phyloP scores from a whole-genome alignment of 2,329 filamentous ascomycete species.

The Stachybotrys chartarum region DNA sequence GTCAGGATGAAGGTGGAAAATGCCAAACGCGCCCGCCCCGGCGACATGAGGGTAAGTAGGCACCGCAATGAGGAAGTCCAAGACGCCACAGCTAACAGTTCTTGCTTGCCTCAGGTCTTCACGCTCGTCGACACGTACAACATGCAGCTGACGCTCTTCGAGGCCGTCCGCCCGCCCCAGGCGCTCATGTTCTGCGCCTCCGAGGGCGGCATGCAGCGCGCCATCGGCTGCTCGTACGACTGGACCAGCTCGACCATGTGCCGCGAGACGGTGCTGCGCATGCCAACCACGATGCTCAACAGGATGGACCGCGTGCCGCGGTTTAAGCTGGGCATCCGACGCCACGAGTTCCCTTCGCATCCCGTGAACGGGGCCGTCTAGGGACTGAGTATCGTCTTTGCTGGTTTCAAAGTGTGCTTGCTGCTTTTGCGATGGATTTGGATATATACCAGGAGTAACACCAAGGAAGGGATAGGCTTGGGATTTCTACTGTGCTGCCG shows the following conservation, averaged over 20 bases:
- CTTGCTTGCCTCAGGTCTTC: conserved; percentile 15
- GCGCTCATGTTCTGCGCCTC: conserved; percentile 19
- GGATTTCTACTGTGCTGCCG: too few species aligned
- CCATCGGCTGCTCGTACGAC: conserved; percentile 17
- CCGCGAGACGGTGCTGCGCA: conserved; percentile 15
- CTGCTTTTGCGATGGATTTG: too few species aligned
- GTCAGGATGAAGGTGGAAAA: conserved; percentile 15
- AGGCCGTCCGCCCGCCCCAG: conserved; percentile 17
- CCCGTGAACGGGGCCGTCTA: not conserved
- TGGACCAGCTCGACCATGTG: conserved; percentile 19
- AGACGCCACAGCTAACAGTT: conserved; percentile 3
- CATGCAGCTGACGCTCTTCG: conserved; percentile 25
- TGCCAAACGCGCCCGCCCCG: conserved; percentile 17
- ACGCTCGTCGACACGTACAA: conserved; percentile 28
- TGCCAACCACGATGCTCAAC: conserved; percentile 14
- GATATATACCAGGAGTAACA: too few species aligned
- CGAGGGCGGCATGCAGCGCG: conserved; percentile 18
- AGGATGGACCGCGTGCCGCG: conserved; percentile 16
- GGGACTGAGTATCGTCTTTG: too few species aligned
- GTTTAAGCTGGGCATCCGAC: conserved; percentile 14
- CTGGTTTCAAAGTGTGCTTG: too few species aligned
- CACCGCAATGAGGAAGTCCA: too few species aligned
- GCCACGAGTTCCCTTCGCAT: not conserved
- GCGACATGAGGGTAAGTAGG: conserved; percentile 17
- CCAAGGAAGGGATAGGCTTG: too few species aligned